Conservation (phyloP, 2,329 filamentous ascomycete species). For the Teratosphaeria gauchensis region DNA sequence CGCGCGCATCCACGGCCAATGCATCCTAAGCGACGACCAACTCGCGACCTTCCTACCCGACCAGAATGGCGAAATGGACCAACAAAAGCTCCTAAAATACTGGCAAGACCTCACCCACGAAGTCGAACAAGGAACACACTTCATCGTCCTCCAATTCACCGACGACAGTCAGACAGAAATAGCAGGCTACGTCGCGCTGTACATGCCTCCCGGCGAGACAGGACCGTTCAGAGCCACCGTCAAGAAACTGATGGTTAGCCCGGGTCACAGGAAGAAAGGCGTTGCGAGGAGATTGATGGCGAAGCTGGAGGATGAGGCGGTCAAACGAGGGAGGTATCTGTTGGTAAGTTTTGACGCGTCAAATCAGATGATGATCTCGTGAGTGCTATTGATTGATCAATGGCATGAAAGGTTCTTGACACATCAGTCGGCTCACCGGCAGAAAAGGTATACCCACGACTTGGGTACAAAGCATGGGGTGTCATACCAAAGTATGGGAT, state of each 20-base stretch:
- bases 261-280: slow-evolving; percentile 41
- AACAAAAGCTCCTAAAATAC: slow-evolving; percentile 45
- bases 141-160: slow-evolving; percentile 36
- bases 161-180: slow-evolving; percentile 29
- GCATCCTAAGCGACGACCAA: slow-evolving; percentile 49
- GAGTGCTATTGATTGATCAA: too few species aligned
- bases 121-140: slow-evolving; percentile 34
- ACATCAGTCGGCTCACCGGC: slow-evolving; percentile 44
- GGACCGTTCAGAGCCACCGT: slow-evolving; percentile 46
- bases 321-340: slow-evolving; percentile 39
- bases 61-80: slow-evolving; percentile 2
- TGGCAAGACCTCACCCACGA: slow-evolving; percentile 43
- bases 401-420: slow-evolving; percentile 47
- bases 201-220: slow-evolving; percentile 45
- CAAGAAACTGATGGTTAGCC: slow-evolving; percentile 50
- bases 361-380: too few species aligned
- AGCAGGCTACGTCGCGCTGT: slow-evolving; percentile 49
- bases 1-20: slow-evolving; percentile 48
- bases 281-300: slow-evolving; percentile 44
- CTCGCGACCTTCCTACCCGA: slow-evolving; percentile 50
- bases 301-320: slow-evolving; percentile 48
- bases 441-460: slow-evolving; percentile 44
- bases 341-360: slow-evolving; percentile 37
- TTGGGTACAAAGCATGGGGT: slow-evolving; percentile 50
- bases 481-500: slow-evolving; percentile 46